These are phyloP conservation scores for Diaporthe eres DNA, from an alignment of 2,329 filamentous ascomycete species.

Conservation along the genomic window DNA sequence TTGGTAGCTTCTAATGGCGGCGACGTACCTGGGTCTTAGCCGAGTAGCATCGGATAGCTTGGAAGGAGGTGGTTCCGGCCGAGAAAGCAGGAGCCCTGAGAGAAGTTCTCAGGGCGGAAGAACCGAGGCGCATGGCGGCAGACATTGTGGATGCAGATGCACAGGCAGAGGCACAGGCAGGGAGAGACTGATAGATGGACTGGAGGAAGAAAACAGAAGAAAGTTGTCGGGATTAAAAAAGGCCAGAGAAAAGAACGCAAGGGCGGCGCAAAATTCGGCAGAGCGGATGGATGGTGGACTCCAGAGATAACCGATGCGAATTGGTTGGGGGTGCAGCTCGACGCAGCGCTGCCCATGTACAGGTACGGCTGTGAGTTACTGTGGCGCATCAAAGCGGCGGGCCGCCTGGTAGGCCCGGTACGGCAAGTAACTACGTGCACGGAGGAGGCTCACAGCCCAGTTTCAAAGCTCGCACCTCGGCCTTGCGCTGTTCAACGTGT, in stretches of 20 bases:
- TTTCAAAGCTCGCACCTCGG: slow-evolving; percentile 10
- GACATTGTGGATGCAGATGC: slow-evolving; percentile 75
- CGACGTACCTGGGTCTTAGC: slow-evolving; percentile 85
- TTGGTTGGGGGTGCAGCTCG: slow-evolving; percentile 25
- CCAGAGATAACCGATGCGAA: slow-evolving; percentile 31
- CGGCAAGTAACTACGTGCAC: neutral
- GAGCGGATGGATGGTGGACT: slow-evolving; percentile 33
- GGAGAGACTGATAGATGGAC: slow-evolving; percentile 45
- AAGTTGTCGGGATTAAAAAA: slow-evolving; percentile 52
- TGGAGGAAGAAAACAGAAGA: slow-evolving; percentile 52
- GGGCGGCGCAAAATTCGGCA: slow-evolving; percentile 42
- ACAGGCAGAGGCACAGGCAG: slow-evolving; percentile 47
- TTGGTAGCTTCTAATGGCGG: neutral
- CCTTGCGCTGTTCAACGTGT: slow-evolving; percentile 5
- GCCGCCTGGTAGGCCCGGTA: slow-evolving; percentile 3
- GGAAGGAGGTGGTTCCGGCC: slow-evolving; percentile 81
- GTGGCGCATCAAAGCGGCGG: neutral
- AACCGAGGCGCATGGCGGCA: slow-evolving; percentile 84
- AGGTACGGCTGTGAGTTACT: slow-evolving; percentile 1
- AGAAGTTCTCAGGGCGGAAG: slow-evolving; percentile 85
- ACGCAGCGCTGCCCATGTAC: slow-evolving; percentile 13
- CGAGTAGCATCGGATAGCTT: slow-evolving; percentile 90
- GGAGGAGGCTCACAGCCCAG: slow-evolving; percentile 22
- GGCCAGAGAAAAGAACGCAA: slow-evolving; percentile 48
- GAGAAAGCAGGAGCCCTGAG: slow-evolving; percentile 77